These are phyloP conservation scores for Tanacetum coccineum DNA, from an alignment of 129 eudicot genomes.

Conservation along the genomic window DNA sequence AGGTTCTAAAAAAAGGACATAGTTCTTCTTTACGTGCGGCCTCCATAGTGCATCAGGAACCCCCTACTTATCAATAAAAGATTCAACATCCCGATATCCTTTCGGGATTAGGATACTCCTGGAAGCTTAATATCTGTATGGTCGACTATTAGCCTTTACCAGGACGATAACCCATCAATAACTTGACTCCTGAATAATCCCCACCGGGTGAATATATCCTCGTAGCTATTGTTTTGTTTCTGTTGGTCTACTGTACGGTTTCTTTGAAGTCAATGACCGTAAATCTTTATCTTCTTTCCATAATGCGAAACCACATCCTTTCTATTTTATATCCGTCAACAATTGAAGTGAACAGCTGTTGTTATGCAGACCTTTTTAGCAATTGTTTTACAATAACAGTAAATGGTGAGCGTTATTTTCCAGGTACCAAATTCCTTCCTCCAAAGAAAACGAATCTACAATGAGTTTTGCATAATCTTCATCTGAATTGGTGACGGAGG, in stretches of 20 bases:
- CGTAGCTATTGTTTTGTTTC: slow-evolving; percentile 36
- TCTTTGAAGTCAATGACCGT: slow-evolving; percentile 57
- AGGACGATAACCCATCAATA: slow-evolving; percentile 64
- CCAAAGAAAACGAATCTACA: slow-evolving; percentile 53
- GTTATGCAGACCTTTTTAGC: slow-evolving; percentile 71
- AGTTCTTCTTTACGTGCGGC: slow-evolving; percentile 46
- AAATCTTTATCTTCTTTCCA: slow-evolving; percentile 83
- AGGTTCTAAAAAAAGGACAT: slow-evolving; percentile 49
- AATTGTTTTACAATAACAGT: slow-evolving; percentile 78
- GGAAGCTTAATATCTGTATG: slow-evolving; percentile 43
- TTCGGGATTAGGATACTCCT: slow-evolving; percentile 51
- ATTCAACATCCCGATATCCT: slow-evolving; percentile 38
- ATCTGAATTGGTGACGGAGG: slow-evolving; percentile 73
- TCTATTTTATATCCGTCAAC: slow-evolving; percentile 68
- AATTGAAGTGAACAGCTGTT: slow-evolving; percentile 68
- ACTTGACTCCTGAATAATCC: slow-evolving; percentile 17
- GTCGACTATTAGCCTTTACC: slow-evolving; percentile 34
- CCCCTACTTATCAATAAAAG: slow-evolving; percentile 35
- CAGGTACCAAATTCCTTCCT: slow-evolving; percentile 65
- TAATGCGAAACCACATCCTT: slow-evolving; percentile 60
- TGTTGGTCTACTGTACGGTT: slow-evolving; percentile 43
- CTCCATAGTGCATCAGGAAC: slow-evolving; percentile 56
- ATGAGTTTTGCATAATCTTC: slow-evolving; percentile 34
- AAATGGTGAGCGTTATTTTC: slow-evolving; percentile 47
- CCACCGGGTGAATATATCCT: slow-evolving; percentile 25